phyloP scores from a whole-genome alignment of 2,329 filamentous ascomycete species.

The Scleromitrula shiraiana region DNA sequence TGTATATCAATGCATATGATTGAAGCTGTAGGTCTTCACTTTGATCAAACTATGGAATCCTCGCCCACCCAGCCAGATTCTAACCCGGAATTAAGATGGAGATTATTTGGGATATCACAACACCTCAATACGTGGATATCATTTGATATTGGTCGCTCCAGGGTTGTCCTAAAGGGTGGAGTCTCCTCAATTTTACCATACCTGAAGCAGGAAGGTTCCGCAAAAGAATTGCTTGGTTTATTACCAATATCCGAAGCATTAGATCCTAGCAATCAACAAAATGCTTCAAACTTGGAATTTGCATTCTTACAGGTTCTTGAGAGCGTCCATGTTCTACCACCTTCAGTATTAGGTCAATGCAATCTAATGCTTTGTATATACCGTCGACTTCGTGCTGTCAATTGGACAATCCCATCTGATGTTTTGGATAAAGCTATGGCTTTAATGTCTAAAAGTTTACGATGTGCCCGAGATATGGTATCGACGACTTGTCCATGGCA shows the following conservation, averaged over 20 bases:
- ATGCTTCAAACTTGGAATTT: not conserved
- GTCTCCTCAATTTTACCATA: not conserved
- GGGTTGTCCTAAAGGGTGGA: not conserved
- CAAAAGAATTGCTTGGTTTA: conserved; percentile 6
- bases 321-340: not conserved
- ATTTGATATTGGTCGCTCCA: conserved; percentile 5
- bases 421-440: not conserved
- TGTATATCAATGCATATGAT: conserved; percentile 21
- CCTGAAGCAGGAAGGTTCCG: not conserved
- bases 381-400: not conserved
- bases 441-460: not conserved
- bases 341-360: conserved; percentile 3
- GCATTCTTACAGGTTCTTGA: not conserved
- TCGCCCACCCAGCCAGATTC: not conserved
- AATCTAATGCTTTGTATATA: conserved; percentile 7
- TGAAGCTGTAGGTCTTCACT: conserved; percentile 23
- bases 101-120: conserved; percentile 2
- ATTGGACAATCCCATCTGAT: not conserved
- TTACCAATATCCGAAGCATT: conserved; percentile 5
- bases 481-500: conserved; percentile 5
- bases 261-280: conserved; percentile 1
- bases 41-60: conserved; percentile 11
- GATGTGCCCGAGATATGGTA: conserved; percentile 1
- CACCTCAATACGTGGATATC: conserved; percentile 8
- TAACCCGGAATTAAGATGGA: conserved; percentile 4